Evolutionary conservation across 768 basidiomycete genomes (phyloP).

Genomic region (Boletus insuetus): DNA sequence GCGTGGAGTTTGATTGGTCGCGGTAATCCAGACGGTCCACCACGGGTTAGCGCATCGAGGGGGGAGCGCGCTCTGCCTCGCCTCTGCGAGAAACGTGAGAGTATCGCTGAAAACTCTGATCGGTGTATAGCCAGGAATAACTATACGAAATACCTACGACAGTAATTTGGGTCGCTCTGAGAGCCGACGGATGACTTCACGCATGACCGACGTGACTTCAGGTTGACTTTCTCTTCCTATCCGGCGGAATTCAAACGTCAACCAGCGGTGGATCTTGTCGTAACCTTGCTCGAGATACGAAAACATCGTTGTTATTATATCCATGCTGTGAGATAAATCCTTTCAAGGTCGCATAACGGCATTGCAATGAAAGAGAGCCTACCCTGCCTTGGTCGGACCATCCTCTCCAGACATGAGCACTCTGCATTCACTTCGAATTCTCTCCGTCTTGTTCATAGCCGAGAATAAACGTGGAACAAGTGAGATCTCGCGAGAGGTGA

Average conservation of each 20-base stretch:
- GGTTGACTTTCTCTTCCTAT: slow-evolving; percentile 71
- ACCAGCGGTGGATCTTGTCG: slow-evolving; percentile 85
- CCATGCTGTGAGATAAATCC: slow-evolving; percentile 49
- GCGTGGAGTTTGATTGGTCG: slow-evolving; percentile 97
- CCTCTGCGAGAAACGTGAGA: slow-evolving; percentile 70
- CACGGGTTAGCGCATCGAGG: slow-evolving; percentile 83
- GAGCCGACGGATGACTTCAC: slow-evolving; percentile 73
- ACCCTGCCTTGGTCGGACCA: slow-evolving; percentile 77
- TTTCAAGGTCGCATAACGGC: neutral
- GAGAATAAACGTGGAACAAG: slow-evolving; percentile 74
- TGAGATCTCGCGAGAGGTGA: slow-evolving; percentile 77
- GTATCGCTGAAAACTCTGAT: slow-evolving; percentile 55
- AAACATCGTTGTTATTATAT: slow-evolving; percentile 84
- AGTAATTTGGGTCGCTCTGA: slow-evolving; percentile 75
- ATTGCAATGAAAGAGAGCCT: slow-evolving; percentile 9
- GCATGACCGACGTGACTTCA: slow-evolving; percentile 63
- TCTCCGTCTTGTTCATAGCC: slow-evolving; percentile 83
- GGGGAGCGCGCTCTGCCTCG: slow-evolving; percentile 77
- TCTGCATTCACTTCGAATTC: slow-evolving; percentile 80
- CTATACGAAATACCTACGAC: slow-evolving; percentile 19
- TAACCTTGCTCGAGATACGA: slow-evolving; percentile 85
- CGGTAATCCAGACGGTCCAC: slow-evolving; percentile 80
- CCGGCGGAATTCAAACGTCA: slow-evolving; percentile 79
- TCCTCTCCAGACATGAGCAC: slow-evolving; percentile 86
- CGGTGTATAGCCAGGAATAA: neutral